Evolutionary conservation across 2,329 filamentous ascomycete species (phyloP).

Genomic region (Paraconiothyrium brasiliense): DNA sequence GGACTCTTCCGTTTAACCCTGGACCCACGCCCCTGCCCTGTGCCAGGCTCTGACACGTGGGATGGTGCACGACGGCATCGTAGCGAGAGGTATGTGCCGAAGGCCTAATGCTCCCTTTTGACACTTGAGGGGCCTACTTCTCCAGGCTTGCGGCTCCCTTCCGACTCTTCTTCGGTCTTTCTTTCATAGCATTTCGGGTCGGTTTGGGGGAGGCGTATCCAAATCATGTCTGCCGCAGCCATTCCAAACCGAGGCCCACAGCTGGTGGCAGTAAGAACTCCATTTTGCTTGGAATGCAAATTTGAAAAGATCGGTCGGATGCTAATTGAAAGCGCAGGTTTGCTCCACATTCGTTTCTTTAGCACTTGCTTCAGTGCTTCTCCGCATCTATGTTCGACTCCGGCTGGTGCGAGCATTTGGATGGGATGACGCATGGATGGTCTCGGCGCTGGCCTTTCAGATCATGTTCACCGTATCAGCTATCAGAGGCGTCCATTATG

Average conservation of each 20-base stretch:
- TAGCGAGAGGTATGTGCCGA: not conserved
- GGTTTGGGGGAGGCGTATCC: constrained; percentile 12
- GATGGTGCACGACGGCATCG: not conserved
- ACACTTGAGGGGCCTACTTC: constrained; percentile 10
- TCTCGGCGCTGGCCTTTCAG: constrained; percentile 36
- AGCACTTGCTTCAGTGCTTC: constrained; percentile 49
- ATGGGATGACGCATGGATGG: constrained; percentile 47
- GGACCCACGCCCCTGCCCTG: not conserved
- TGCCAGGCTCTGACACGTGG: not conserved
- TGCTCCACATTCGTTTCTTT: constrained; percentile 51
- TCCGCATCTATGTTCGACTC: constrained; percentile 55
- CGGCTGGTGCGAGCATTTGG: constrained; percentile 52
- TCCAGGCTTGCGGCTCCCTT: constrained; percentile 2
- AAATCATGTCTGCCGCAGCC: constrained; percentile 30
- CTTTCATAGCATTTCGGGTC: not conserved
- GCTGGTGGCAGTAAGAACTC: constrained; percentile 40
- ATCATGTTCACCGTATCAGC: constrained; percentile 44
- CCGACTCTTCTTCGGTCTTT: not conserved
- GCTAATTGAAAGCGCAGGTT: constrained; percentile 29
- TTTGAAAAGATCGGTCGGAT: not conserved
- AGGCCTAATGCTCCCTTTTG: constrained; percentile 5
- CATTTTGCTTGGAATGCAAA: not conserved
- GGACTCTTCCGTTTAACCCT: not conserved
- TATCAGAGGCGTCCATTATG: constrained; percentile 42
- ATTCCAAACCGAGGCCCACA: constrained; percentile 38